A percentile compares a stretch with the other conserved stretches of the same genome.
phyloP scores from a whole-genome alignment of 2,329 filamentous ascomycete species.

The Penicillium sp. region DNA sequence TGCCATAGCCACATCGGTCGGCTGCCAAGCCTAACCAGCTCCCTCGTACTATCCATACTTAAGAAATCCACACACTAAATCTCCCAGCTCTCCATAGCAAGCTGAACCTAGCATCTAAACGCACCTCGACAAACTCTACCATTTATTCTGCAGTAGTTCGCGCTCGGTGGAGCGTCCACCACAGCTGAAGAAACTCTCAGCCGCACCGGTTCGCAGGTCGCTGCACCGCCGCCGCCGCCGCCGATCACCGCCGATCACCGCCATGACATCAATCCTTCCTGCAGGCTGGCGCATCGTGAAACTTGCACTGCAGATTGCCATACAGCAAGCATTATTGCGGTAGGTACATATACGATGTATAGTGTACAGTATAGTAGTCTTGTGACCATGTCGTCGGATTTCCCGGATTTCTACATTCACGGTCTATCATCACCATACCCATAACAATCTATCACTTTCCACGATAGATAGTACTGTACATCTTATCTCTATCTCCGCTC shows the following conservation, averaged over 20 bases:
- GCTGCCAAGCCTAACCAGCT: background rate
- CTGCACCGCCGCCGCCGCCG: conserved; percentile 1
- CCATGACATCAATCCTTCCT: conserved; percentile 6
- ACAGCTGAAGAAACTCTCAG: conserved; percentile 13
- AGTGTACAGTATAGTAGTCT: no score
- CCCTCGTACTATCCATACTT: no score
- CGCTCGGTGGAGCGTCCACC: background rate
- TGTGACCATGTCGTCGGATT: no score
- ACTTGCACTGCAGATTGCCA: background rate
- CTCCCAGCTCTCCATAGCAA: background rate
- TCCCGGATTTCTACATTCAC: no score
- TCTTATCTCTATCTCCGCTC: no score
- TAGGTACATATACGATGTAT: no score
- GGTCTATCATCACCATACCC: no score
- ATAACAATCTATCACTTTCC: no score
- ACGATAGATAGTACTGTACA: background rate
- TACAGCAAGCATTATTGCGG: background rate
- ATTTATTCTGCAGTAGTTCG: background rate
- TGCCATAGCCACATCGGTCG: background rate
- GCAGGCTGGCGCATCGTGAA: background rate
- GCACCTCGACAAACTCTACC: no score
- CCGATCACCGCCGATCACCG: conserved; percentile 6
- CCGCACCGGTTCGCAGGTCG: conserved; percentile 5
- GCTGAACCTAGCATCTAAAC: background rate
- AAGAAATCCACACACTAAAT: no score